phyloP scores from a whole-genome alignment of 352 stramenopile species.

The Phytophthora cryptogea region DNA sequence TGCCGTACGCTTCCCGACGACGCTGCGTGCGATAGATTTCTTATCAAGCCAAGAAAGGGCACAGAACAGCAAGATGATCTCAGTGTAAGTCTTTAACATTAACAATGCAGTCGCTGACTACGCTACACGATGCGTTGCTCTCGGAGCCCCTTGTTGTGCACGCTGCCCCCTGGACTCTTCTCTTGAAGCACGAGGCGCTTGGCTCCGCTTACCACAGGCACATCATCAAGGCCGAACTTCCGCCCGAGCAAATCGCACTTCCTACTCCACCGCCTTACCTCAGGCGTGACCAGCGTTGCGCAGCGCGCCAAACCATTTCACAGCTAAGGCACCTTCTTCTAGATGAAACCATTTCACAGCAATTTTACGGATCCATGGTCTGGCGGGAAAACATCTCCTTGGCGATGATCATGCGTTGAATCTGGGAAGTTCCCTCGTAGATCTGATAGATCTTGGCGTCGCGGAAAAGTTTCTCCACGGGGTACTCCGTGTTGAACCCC shows the following conservation, averaged over 20 bases:
- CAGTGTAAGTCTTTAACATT: constrained; percentile 15
- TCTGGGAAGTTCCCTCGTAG: constrained; percentile 93
- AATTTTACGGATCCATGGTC: constrained; percentile 63
- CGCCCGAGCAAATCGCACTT: constrained; percentile 10
- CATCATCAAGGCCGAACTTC: constrained; percentile 17
- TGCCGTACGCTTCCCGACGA: neutral
- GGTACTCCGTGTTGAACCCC: constrained; percentile 93
- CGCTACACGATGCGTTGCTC: constrained; percentile 6
- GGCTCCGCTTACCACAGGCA: constrained; percentile 11
- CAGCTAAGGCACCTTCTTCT: too few species aligned
- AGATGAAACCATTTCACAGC: neutral
- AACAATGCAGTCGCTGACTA: constrained; percentile 17
- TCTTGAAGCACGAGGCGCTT: constrained; percentile 15
- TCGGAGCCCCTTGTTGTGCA: neutral
- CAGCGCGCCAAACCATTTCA: constrained; percentile 1
- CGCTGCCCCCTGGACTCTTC: constrained; percentile 18
- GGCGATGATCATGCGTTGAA: constrained; percentile 91
- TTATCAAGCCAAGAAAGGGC: neutral
- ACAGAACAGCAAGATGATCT: neutral
- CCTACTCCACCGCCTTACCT: constrained; percentile 6
- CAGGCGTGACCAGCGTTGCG: neutral
- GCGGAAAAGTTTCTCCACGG: constrained; percentile 92
- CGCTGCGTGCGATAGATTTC: neutral
- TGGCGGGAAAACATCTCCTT: constrained; percentile 85
- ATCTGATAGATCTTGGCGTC: constrained; percentile 94